phyloP scores from a whole-genome alignment of 768 basidiomycete species.

The Strobilomyces dryophilus region DNA sequence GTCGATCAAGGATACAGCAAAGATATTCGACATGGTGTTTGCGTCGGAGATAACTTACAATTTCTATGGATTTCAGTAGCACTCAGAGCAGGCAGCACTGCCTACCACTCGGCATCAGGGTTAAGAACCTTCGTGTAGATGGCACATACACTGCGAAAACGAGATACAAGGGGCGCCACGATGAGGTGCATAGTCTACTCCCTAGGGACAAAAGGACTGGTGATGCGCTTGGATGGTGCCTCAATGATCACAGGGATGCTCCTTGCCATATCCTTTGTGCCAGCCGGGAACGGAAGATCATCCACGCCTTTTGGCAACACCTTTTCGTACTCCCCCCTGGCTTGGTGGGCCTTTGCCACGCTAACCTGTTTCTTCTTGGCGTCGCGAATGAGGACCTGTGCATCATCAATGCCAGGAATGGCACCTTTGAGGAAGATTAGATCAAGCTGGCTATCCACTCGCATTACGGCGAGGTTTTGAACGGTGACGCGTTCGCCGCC shows the following conservation, averaged over 20 bases:
- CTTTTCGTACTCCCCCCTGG: constrained; percentile 69
- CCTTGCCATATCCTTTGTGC: constrained; percentile 72
- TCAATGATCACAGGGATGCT: constrained; percentile 61
- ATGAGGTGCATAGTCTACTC: constrained; percentile 40
- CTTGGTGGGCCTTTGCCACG: constrained; percentile 58
- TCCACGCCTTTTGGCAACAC: constrained; percentile 79
- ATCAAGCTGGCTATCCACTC: constrained; percentile 82
- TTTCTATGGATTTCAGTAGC: background rate
- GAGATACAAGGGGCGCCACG: background rate
- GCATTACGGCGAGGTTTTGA: constrained; percentile 86
- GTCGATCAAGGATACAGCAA: background rate
- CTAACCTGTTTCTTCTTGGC: constrained; percentile 83
- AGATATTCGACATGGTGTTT: background rate
- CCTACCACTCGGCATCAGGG: background rate
- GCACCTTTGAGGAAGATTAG: constrained; percentile 90
- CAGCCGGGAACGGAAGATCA: constrained; percentile 90
- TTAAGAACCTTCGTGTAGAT: background rate
- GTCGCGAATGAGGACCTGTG: constrained; percentile 81
- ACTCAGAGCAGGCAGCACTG: background rate
- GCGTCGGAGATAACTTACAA: background rate
- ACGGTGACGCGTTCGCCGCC: constrained; percentile 78
- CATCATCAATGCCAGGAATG: constrained; percentile 86
- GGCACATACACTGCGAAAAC: background rate
- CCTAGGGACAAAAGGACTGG: constrained; percentile 75
- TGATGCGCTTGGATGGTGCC: constrained; percentile 67